Percentiles rank a stretch among this genome's conserved stretches.
These are phyloP conservation scores for Phytomonas francai DNA, from an alignment of 208 protist species.

Conservation along the genomic window DNA sequence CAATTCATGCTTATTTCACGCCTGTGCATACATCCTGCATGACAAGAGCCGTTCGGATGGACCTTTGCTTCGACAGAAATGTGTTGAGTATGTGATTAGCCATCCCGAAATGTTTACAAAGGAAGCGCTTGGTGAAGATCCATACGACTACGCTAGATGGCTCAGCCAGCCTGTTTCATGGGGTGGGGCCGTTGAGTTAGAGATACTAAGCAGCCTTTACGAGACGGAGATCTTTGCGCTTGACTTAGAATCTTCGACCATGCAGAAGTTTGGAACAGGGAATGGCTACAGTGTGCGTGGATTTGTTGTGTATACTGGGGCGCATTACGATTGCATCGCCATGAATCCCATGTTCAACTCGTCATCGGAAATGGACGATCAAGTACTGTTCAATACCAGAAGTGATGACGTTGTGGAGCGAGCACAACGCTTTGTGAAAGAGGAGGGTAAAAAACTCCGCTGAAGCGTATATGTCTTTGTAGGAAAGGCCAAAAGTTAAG, in stretches of 20 bases:
- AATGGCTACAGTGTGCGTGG: conserved; percentile 63
- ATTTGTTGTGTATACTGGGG: conserved; percentile 91
- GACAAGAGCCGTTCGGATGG: conserved; percentile 73
- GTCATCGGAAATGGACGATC: conserved; percentile 57
- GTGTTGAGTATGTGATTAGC: conserved; percentile 54
- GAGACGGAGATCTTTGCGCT: conserved; percentile 87
- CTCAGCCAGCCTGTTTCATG: conserved; percentile 66
- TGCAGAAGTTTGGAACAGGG: conserved; percentile 81
- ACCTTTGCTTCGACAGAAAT: conserved; percentile 66
- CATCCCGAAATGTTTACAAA: conserved; percentile 75
- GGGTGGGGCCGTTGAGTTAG: conserved; percentile 91
- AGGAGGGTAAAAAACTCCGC: conserved; percentile 48
- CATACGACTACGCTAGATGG: conserved; percentile 64
- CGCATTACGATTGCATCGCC: conserved; percentile 92
- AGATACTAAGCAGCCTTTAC: conserved; percentile 76
- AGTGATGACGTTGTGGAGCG: conserved; percentile 70
- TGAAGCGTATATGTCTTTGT: background rate
- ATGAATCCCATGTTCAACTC: conserved; percentile 76
- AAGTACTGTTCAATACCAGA: conserved; percentile 79
- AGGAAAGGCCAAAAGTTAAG: background rate
- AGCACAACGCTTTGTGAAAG: conserved; percentile 70
- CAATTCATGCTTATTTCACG: conserved; percentile 94
- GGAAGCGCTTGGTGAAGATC: conserved; percentile 53
- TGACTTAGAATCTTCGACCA: conserved; percentile 70
- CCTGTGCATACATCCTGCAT: conserved; percentile 86